Evolutionary conservation across 202 grass and related monocot species (phyloP), one percentile per base, ranked within the genome.

Genomic region (Hordeum pubiflorum): DNA sequence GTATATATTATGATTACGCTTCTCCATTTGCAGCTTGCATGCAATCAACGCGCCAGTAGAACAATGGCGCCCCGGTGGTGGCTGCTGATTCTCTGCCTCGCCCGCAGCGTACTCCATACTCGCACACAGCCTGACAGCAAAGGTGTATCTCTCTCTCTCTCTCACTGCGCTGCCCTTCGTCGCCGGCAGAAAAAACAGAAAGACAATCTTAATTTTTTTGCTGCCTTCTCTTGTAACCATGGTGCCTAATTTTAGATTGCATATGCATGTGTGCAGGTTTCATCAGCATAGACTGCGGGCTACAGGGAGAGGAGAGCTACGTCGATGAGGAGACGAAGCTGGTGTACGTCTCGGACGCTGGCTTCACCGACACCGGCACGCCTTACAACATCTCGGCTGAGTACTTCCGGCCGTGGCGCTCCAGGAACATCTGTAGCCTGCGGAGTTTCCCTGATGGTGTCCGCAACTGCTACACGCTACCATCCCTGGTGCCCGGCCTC

Each of bases 201-300:
- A 40, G 9, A 10, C 11, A 4, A 4, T 43, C 10, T 43, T 43
- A 10, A 0, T 50, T 8, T 6, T 54, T 2, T n/a, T 54, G 7
- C 7, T 50, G 4, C 14, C 17, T 54, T 50, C 0, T 50, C 46
- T 2, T 17, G 14, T n/a, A 54, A 54, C 18, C 48, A 9, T 44
- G 41, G 3, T 54, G 17, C 15, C 48, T n/a, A 17, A 54, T 54
- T 3, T n/a, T 50, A n/a, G 15, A 54, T n/a, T 54, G 48, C 48
- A 54, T 54, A 54, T 54, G 7, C 17, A 8, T n/a, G 4, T 54
- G 48, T 54, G 17, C 36, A 94, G 92, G 90, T 67, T 97, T 91
- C 86, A 83, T 97, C 38, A 93, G 70, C 77, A 91, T 97, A 39
- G 93, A 93, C 63, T 93, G 93, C 5, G 93, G 93, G 38, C 60